phyloP scores from a whole-genome alignment of 2,329 filamentous ascomycete genomes.

The Penicillium sp. region DNA sequence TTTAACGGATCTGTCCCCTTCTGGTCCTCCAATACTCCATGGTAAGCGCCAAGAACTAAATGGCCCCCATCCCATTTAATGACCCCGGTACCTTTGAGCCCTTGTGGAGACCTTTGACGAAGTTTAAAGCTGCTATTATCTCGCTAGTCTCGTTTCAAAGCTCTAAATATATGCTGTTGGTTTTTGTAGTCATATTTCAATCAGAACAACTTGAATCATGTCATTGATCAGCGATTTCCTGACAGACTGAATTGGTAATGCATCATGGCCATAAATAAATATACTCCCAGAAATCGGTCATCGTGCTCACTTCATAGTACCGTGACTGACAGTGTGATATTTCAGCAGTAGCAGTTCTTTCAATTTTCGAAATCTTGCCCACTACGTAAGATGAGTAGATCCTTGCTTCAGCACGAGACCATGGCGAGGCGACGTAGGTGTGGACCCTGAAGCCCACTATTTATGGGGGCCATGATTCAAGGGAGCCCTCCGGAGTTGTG shows the following conservation, averaged over 20 bases:
- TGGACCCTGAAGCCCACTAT: neutral
- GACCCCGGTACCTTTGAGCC: conserved; percentile 11
- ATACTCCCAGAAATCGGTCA: too few species aligned
- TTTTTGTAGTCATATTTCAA: too few species aligned
- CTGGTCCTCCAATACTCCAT: conserved; percentile 3
- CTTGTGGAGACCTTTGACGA: conserved; percentile 7
- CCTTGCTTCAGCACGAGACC: neutral
- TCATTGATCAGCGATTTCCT: too few species aligned
- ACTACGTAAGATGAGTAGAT: neutral
- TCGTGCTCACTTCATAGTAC: too few species aligned
- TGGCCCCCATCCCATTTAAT: conserved; percentile 11
- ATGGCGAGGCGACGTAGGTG: neutral
- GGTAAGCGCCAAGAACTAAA: conserved; percentile 13
- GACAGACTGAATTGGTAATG: too few species aligned
- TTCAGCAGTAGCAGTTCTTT: neutral
- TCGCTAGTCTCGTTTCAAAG: too few species aligned
- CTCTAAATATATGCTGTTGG: too few species aligned
- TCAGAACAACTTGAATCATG: too few species aligned
- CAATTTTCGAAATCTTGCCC: neutral
- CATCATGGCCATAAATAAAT: too few species aligned
- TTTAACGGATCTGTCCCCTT: neutral
- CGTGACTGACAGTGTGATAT: too few species aligned
- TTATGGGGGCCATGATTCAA: neutral
- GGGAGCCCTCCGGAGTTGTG: neutral
- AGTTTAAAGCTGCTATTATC: conserved; percentile 7